phyloP scores from a whole-genome alignment of 208 protist species.

The Trypanosoma mega region DNA sequence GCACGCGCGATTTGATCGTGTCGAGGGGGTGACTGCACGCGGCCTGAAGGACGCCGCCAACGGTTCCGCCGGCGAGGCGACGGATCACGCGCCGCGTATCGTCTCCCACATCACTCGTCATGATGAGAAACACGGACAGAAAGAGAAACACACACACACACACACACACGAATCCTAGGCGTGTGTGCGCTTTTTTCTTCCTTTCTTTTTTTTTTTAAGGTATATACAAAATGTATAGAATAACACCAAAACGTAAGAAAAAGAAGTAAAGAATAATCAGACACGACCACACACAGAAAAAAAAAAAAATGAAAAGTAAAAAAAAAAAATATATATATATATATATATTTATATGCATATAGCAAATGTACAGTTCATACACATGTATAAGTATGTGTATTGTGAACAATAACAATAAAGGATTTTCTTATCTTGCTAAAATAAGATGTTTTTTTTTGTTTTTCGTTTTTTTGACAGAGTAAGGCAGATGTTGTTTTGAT shows the following conservation, averaged over 20 bases:
- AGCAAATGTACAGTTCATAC: no score
- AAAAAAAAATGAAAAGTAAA: neutral
- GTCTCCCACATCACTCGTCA: no score
- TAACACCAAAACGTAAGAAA: neutral
- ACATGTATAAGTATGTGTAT: no score
- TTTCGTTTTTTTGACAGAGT: no score
- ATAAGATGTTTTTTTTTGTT: neutral
- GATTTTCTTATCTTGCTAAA: neutral
- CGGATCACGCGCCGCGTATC: no score
- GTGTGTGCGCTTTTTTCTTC: conserved; percentile 13
- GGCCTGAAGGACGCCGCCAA: conserved; percentile 66
- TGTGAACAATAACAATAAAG: no score
- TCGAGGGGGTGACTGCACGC: conserved; percentile 67
- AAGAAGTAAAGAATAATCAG: neutral
- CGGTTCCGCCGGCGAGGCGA: conserved; percentile 51
- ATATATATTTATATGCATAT: neutral
- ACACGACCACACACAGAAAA: neutral
- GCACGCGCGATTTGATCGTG: conserved; percentile 69
- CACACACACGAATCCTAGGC: no score
- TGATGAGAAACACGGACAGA: no score
- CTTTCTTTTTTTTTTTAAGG: neutral
- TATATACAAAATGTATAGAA: neutral
- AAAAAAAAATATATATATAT: neutral
- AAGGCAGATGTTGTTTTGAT: neutral
- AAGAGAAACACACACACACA: no score